phyloP scores from a whole-genome alignment of 768 basidiomycete species.

The Tricholoma bakamatsutake region DNA sequence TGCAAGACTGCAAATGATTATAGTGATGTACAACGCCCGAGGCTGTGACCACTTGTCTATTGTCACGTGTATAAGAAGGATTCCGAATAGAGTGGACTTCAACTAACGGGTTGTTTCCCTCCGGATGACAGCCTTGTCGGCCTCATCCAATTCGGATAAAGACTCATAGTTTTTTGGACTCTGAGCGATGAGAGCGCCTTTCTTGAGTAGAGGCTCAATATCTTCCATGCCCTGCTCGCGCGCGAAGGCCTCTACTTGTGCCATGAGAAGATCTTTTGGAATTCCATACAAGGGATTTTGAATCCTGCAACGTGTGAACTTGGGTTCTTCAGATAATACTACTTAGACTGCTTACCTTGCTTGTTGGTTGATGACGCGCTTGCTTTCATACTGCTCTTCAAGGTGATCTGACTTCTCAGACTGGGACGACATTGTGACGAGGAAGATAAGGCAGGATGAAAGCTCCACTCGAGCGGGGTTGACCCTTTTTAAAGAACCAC shows the following conservation, averaged over 20 bases:
- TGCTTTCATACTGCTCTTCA: conserved; percentile 14
- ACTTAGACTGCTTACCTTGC: conserved; percentile 28
- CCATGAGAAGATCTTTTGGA: conserved; percentile 51
- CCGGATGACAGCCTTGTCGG: conserved; percentile 33
- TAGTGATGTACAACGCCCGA: conserved; percentile 34
- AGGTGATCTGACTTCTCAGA: conserved; percentile 13
- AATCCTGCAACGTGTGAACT: conserved; percentile 23
- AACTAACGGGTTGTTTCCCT: conserved; percentile 41
- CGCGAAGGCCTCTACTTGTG: conserved; percentile 57
- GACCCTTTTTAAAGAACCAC: conserved; percentile 5
- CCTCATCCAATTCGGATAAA: conserved; percentile 30
- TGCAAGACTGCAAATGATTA: conserved; percentile 57
- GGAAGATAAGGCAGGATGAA: conserved; percentile 11
- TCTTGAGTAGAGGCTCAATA: conserved; percentile 43
- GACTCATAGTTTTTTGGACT: conserved; percentile 46
- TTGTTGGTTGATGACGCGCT: conserved; percentile 36
- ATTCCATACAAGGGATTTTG: conserved; percentile 50
- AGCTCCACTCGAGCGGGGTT: neutral
- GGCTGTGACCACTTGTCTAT: conserved; percentile 46
- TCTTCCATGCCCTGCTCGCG: conserved; percentile 41
- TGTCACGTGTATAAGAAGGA: neutral
- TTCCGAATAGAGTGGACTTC: neutral
- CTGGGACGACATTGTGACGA: conserved; percentile 22
- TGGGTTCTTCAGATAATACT: neutral
- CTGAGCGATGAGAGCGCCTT: conserved; percentile 73